Conservation (phyloP, 441 rosid species). For the Bocquillonia castaneifolia region DNA sequence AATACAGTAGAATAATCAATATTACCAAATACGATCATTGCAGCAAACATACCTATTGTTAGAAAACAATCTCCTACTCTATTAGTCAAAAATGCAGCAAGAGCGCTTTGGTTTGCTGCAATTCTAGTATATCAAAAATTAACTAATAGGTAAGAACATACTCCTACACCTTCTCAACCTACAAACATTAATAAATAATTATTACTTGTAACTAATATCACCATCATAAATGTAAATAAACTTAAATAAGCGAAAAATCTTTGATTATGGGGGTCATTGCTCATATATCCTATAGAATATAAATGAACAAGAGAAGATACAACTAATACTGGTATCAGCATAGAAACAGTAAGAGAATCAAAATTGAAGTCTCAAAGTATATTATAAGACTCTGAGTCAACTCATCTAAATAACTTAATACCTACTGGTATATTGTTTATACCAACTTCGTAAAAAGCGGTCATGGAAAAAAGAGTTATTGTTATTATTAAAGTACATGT, state of each 20-base stretch:
- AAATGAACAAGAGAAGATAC: conserved; percentile 4
- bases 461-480: neutral
- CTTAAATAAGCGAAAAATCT: conserved; percentile 19
- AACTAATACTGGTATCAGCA: conserved; percentile 16
- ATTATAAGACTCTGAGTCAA: conserved; percentile 2
- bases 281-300: no score
- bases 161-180: no score
- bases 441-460: conserved; percentile 4
- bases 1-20: neutral
- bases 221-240: no score
- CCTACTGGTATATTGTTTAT: neutral
- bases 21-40: neutral
- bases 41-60: neutral
- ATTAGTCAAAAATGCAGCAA: neutral
- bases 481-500: neutral
- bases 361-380: conserved; percentile 1
- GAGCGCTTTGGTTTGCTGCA: neutral
- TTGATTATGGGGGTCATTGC: conserved; percentile 19
- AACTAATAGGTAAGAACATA: neutral
- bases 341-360: conserved; percentile 15
- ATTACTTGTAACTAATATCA: neutral
- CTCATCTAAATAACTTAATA: neutral
- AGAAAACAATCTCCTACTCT: neutral
- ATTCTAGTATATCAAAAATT: neutral
- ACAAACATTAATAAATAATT: no score